phyloP scores from a whole-genome alignment of 192 early-diverging fungal genomes.

The Coemansia sp. region DNA sequence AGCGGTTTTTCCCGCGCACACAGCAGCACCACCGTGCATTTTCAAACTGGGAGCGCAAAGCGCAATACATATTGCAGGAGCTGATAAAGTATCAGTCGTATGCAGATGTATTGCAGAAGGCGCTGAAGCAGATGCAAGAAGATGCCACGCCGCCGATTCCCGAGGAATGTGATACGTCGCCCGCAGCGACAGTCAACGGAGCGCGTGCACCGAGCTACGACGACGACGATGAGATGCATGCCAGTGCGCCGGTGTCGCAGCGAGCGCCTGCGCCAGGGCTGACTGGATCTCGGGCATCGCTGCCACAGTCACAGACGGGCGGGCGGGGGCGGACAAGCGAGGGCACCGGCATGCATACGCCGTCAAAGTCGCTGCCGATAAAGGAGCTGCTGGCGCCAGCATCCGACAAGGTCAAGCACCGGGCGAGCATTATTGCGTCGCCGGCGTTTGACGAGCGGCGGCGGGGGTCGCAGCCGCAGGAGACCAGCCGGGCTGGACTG shows the following conservation, averaged over 20 bases:
- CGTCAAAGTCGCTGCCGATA: conserved; percentile 51
- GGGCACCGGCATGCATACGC: conserved; percentile 26
- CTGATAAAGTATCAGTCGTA: conserved; percentile 84
- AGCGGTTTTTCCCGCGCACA: conserved; percentile 61
- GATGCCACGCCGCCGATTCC: conserved; percentile 42
- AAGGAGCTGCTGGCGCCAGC: conserved; percentile 53
- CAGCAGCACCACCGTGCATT: conserved; percentile 65
- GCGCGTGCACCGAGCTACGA: conserved; percentile 6
- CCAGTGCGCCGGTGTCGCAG: background rate
- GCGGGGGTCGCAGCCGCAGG: conserved; percentile 18
- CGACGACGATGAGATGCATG: background rate
- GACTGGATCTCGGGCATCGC: conserved; percentile 28
- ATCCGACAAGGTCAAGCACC: conserved; percentile 42
- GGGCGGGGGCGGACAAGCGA: conserved; percentile 16
- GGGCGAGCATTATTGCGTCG: conserved; percentile 34
- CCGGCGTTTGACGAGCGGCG: conserved; percentile 9
- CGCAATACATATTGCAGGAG: conserved; percentile 74
- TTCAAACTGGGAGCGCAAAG: conserved; percentile 78
- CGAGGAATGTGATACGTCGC: conserved; percentile 32
- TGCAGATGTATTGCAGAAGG: conserved; percentile 68
- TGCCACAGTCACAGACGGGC: conserved; percentile 13
- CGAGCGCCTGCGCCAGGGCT: conserved; percentile 10
- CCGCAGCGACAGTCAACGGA: conserved; percentile 9
- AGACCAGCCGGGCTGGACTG: too few species aligned
- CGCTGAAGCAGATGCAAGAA: conserved; percentile 56